Evolutionary conservation across 2,329 filamentous ascomycete species (phyloP), one percentile per base, ranked within the genome.

Genomic region (Fusarium sp.): DNA sequence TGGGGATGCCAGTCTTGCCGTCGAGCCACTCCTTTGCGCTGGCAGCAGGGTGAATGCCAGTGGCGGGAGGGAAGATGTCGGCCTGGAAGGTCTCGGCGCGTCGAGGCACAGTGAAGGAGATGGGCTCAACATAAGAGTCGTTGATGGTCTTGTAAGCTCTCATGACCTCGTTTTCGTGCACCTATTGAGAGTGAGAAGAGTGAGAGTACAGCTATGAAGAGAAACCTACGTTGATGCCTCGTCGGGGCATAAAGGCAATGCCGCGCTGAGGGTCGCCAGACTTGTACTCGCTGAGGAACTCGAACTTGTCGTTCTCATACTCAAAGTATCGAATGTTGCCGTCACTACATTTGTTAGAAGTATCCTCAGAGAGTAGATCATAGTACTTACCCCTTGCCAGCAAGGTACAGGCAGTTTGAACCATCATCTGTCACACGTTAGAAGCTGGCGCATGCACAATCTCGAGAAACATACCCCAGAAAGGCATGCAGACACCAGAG

Each of bases 281-380:
- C 85, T 98, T 98, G 89, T 98, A 97, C 83, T 98, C 96, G 73
- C 95, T 97, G 64, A 99, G 87, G 84, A 94, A 98, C 85, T 99
- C 96, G 82, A 99, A 98, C 85, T 98, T 98, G 88, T 98, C 96
- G 85, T 98, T 97, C 82, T 97, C 94, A 81, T 97, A 97, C 85
- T 99, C 97, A 83, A 94, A 99, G 88, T 99, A 99, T 74, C 97
- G 95, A 81, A 99, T 99, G 85, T 99, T 99, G 80, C 97, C 97
- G 82, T 99, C 97, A 84, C 94, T 97, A 72, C 18, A 34, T 13
- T 30, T 73, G n/a, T 76, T 78, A 39, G 77, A 67, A 64, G 27
- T 9, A 14, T 10, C 13, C 43, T 6, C 34, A n/a, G 8, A 23
- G 35, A 18, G 11, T 32, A 20, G 32, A 41, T 7, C 16, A 8